Conservation (phyloP, 2,329 filamentous ascomycete genomes). For the Penicillium frequentans region DNA sequence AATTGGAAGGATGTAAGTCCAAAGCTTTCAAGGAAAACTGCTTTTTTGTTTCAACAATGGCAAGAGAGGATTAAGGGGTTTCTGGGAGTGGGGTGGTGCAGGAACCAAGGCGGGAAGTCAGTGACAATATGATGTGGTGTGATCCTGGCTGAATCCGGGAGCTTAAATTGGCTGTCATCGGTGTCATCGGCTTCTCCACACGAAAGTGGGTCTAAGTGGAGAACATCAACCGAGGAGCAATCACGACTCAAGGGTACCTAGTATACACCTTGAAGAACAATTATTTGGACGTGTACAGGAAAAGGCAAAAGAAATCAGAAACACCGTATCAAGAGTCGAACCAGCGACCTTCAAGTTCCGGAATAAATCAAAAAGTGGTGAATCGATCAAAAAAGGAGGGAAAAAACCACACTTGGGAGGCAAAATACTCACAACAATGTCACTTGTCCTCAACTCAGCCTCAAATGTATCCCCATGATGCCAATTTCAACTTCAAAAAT, state of each 20-base stretch:
- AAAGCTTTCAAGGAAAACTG: background rate
- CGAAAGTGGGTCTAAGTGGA: background rate
- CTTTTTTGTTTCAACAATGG: background rate
- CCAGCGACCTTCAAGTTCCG: too few species aligned
- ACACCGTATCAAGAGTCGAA: too few species aligned
- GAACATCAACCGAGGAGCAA: background rate
- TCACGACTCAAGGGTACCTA: too few species aligned
- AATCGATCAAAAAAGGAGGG: too few species aligned
- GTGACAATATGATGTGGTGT: background rate
- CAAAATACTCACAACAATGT: too few species aligned
- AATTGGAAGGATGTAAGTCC: background rate
- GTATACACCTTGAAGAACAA: background rate
- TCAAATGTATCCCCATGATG: background rate
- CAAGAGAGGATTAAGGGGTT: too few species aligned
- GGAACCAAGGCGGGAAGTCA: background rate
- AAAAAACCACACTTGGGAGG: too few species aligned
- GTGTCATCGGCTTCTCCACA: background rate
- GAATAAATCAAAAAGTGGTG: too few species aligned
- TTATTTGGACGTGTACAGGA: background rate
- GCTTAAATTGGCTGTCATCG: background rate
- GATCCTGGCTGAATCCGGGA: background rate
- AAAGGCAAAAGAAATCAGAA: background rate
- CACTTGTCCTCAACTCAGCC: background rate
- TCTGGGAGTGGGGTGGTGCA: background rate
- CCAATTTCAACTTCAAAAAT: background rate